A percentile compares a stretch with the other conserved stretches of the same genome.
Conservation (phyloP, 208 protist genomes). For the Wallacemonas sp. region DNA sequence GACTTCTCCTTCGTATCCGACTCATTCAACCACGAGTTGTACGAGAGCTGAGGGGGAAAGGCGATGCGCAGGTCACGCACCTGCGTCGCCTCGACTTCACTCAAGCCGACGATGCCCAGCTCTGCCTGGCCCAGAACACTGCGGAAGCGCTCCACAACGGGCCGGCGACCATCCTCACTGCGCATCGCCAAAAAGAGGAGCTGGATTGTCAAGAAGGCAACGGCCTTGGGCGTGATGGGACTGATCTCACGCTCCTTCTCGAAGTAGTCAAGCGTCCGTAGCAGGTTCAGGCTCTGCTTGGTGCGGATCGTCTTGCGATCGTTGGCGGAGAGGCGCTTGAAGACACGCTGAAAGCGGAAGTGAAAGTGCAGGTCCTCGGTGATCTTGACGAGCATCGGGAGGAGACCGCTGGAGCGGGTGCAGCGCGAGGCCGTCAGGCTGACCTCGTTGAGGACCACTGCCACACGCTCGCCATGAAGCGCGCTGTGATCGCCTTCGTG, state of each 20-base stretch:
- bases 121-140: slow-evolving; percentile 52
- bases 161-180: slow-evolving; percentile 34
- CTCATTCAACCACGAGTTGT: slow-evolving; percentile 89
- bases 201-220: slow-evolving; percentile 81
- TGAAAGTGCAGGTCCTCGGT: slow-evolving; percentile 88
- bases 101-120: slow-evolving; percentile 74
- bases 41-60: slow-evolving; percentile 89
- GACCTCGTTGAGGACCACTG: slow-evolving; percentile 64
- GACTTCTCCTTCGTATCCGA: slow-evolving; percentile 90
- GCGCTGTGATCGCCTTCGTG: slow-evolving; percentile 41
- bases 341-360: slow-evolving; percentile 78
- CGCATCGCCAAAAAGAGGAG: slow-evolving; percentile 76
- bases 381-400: slow-evolving; percentile 69
- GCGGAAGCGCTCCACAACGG: slow-evolving; percentile 68
- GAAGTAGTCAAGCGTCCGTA: slow-evolving; percentile 89
- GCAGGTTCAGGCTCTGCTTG: slow-evolving; percentile 60
- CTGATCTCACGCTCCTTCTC: slow-evolving; percentile 71
- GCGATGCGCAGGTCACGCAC: slow-evolving; percentile 82
- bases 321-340: slow-evolving; percentile 51
- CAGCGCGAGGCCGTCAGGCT: slow-evolving; percentile 68
- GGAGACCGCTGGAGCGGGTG: slow-evolving; percentile 65
- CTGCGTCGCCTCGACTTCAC: slow-evolving; percentile 56
- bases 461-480: slow-evolving; percentile 72
- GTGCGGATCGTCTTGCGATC: slow-evolving; percentile 81
- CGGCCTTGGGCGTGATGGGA: slow-evolving; percentile 63